These are phyloP conservation scores for Diutina catenulata DNA, from an alignment of 1,139 yeast species.

Conservation along the genomic window DNA sequence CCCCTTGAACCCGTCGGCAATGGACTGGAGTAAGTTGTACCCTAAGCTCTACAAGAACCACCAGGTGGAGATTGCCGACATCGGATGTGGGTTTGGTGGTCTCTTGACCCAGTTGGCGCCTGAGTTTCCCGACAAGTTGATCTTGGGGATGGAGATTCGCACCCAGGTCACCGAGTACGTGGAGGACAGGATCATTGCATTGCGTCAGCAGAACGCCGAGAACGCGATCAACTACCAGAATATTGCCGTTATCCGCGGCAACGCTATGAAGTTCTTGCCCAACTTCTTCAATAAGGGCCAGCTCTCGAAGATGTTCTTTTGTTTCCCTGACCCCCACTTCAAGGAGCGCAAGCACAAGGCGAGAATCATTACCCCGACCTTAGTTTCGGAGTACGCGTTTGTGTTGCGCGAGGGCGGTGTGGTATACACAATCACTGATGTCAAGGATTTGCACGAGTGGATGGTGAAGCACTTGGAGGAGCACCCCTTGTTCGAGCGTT, in stretches of 20 bases:
- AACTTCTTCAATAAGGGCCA: slow-evolving; percentile 79
- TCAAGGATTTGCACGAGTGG: slow-evolving; percentile 87
- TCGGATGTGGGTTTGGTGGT: slow-evolving; percentile 99
- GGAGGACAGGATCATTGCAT: slow-evolving; percentile 86
- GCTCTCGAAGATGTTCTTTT: slow-evolving; percentile 84
- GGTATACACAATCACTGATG: slow-evolving; percentile 92
- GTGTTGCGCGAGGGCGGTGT: slow-evolving; percentile 81
- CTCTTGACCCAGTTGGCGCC: slow-evolving; percentile 71
- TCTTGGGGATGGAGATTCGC: slow-evolving; percentile 93
- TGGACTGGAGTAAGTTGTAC: slow-evolving; percentile 79
- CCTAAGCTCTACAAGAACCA: slow-evolving; percentile 43
- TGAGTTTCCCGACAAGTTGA: slow-evolving; percentile 56
- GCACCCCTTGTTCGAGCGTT: slow-evolving; percentile 84
- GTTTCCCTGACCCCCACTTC: slow-evolving; percentile 99
- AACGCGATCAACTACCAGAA: slow-evolving; percentile 46
- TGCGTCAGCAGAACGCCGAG: slow-evolving; percentile 40
- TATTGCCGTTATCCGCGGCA: slow-evolving; percentile 83
- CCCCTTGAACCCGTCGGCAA: slow-evolving; percentile 65
- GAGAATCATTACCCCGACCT: slow-evolving; percentile 80
- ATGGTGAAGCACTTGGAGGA: slow-evolving; percentile 86
- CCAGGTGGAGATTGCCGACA: slow-evolving; percentile 82
- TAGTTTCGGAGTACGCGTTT: slow-evolving; percentile 85
- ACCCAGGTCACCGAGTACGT: slow-evolving; percentile 97
- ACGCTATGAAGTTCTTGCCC: slow-evolving; percentile 95
- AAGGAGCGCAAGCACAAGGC: slow-evolving; percentile 97